A percentile compares a stretch with the other conserved stretches of the same genome.
These are phyloP conservation scores for Rhinocladiella similis DNA, from an alignment of 2,329 filamentous ascomycete genomes.

Conservation along the genomic window DNA sequence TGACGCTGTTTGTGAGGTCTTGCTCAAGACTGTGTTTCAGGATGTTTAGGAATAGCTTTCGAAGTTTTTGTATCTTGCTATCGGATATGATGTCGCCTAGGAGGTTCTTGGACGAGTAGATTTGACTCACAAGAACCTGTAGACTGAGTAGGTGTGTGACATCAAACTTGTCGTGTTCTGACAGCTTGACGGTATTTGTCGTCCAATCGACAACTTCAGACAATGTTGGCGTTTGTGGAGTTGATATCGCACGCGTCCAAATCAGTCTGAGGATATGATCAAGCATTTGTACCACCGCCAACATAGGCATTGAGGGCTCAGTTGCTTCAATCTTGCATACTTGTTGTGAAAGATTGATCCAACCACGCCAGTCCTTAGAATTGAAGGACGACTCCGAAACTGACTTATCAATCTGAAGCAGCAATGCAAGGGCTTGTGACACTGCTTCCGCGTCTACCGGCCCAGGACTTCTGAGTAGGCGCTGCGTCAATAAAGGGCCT, in stretches of 20 bases:
- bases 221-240: neutral
- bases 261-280: conserved; percentile 3
- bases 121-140: neutral
- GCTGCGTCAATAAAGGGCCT: conserved; percentile 2
- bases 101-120: neutral
- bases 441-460: neutral
- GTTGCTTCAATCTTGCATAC: neutral
- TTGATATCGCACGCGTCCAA: conserved; percentile 1
- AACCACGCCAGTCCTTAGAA: conserved; percentile 13
- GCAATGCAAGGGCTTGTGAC: conserved; percentile 7
- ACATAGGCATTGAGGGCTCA: neutral
- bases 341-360: conserved; percentile 7
- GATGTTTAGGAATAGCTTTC: neutral
- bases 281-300: conserved; percentile 6
- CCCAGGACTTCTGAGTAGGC: neutral
- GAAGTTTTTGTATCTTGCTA: conserved; percentile 8
- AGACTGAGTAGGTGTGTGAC: conserved; percentile 1
- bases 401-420: conserved; percentile 12
- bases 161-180: neutral
- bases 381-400: conserved; percentile 11
- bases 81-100: neutral
- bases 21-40: conserved; percentile 2
- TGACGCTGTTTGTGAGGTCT: neutral
- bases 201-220: conserved; percentile 2
- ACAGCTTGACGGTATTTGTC: neutral